Evolutionary conservation across 371 early-diverging fungal genomes (phyloP), one percentile per base, ranked within the genome.

Genomic region (Lichtheimia corymbifera): DNA sequence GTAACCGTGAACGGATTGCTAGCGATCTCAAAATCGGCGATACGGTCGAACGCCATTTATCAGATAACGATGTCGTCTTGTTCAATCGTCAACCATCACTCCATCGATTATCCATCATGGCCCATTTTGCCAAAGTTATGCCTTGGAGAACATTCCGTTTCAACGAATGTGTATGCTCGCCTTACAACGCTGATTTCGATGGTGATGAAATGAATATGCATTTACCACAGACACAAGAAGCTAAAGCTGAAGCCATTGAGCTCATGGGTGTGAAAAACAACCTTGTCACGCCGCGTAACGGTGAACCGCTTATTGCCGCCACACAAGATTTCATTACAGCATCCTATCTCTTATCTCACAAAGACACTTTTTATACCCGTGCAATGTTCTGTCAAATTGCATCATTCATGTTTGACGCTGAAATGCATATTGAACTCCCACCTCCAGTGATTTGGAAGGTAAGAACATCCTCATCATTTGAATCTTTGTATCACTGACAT

Each of bases 181-280:
- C 99, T 22, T 99, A 99, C 72, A 99, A 99, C 77, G 99, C 99
- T 43, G 99, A 99, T 88, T 99, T 99, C 75, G 99, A 99, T 74
- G 99, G 99, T 67, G 99, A 99, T 80, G 99, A 99, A 79, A 99
- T 99, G 99, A 99, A 99, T 75, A 83, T 99, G 76, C 99, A 99
- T 78, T 92, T 99, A 6, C 99, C 99, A 14, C 99, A 99, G 78
- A 99, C 99, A 3, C 94, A 97, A 75, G 99, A 99, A 82, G 98
- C 99, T 1, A 88, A 97, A 30, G 92, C 97, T 2, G 99, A 99
- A 73, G 99, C 99, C 1, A 89, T 93, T 58, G 92, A 93, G 71
- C 78, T 99, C 61, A 98, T 99, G 98, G 97, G 98, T 52, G 92
- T 96, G 62, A 94, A 95, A 66, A 93, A 97, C 70, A 99, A 99